phyloP scores from a whole-genome alignment of 2,329 filamentous ascomycete species.

The Chaetomiaceae sp. region DNA sequence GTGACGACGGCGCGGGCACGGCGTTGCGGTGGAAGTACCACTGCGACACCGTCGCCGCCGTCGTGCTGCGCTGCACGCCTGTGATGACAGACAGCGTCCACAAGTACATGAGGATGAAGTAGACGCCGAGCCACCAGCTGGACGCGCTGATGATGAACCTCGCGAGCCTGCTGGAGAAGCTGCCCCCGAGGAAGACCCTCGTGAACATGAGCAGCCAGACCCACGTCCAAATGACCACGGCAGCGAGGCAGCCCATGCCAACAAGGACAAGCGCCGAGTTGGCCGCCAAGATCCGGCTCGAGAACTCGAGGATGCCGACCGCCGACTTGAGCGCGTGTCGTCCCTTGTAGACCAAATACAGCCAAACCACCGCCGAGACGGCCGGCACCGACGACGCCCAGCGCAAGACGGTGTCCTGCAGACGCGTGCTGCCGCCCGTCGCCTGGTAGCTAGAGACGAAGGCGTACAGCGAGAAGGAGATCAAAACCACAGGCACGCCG shows the following conservation, averaged over 20 bases:
- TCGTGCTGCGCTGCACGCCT: conserved; percentile 83
- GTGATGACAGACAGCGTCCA: conserved; percentile 88
- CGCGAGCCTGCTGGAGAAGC: conserved; percentile 58
- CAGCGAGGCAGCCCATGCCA: conserved; percentile 69
- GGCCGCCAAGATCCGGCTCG: conserved; percentile 76
- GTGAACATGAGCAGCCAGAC: conserved; percentile 96
- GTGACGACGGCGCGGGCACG: conserved; percentile 68
- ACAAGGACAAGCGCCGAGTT: conserved; percentile 77
- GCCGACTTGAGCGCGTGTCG: conserved; percentile 76
- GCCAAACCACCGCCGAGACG: conserved; percentile 67
- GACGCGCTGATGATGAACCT: conserved; percentile 76
- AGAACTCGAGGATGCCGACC: conserved; percentile 85
- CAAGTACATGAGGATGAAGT: conserved; percentile 89
- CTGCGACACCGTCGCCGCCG: conserved; percentile 90
- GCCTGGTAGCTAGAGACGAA: conserved; percentile 86
- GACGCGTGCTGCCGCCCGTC: conserved; percentile 60
- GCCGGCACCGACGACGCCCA: conserved; percentile 77
- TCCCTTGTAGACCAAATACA: conserved; percentile 74
- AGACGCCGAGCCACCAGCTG: conserved; percentile 92
- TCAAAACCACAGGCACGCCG: conserved; percentile 76
- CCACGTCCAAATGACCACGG: conserved; percentile 89
- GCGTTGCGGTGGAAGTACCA: conserved; percentile 98
- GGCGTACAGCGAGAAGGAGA: conserved; percentile 87
- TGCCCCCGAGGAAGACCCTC: conserved; percentile 86
- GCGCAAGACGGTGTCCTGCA: conserved; percentile 88